Base-by-base conservation (phyloP, 169 alveolate species). In the Perkinsus olseni region DNA sequence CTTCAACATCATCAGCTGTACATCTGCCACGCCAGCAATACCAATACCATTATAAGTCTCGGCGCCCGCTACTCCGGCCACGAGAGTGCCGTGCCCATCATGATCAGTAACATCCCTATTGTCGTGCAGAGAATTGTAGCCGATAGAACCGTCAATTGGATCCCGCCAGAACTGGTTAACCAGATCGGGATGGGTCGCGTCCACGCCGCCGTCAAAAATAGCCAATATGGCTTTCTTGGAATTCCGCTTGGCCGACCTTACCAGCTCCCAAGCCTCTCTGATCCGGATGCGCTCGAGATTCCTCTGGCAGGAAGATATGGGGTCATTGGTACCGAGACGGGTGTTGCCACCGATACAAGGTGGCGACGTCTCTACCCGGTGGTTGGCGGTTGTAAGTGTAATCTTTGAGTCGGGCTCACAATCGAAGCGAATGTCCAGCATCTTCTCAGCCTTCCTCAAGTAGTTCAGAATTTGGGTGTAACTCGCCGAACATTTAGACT, bases 11-110 rank as follows among this genome's bases (percentile, higher is more conserved):
- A 93, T 93, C 37, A 93, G 91, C n/a, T 93, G 91, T 6, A 93
- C 95, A n/a, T 94, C 95, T 40, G 92, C 93, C 45, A 94, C 93
- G 40, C 95, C 95, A 31, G 93, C 90, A 31, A 48, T 20, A 10
- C 74, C 95, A 31, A 92, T 94, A 38, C 48, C 91, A 62, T 94
- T 94, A 28, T 94, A 82, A n/a, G 94, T 94, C 62, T 91, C 92
- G 74, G 95, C 95, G 50, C 94, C 95, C 36, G 93, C 93, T 0
- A 94, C 92, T 38, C 95, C 95, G 21, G 95, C 95, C 74, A 94
- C 92, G 38, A 92, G 95, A 8, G 95, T 94, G 17, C 95, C 95
- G 34, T 94, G 95, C 48, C 95, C 95, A 50, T 94, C 94, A 39
- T 90, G 95, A 91, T 94, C 95, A 6, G 92, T 90, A 0, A 94